Percentiles rank a stretch among this genome's conserved stretches.
Evolutionary conservation across 1,139 yeast species (phyloP).

Genomic region (Geotrichum histeridarum): DNA sequence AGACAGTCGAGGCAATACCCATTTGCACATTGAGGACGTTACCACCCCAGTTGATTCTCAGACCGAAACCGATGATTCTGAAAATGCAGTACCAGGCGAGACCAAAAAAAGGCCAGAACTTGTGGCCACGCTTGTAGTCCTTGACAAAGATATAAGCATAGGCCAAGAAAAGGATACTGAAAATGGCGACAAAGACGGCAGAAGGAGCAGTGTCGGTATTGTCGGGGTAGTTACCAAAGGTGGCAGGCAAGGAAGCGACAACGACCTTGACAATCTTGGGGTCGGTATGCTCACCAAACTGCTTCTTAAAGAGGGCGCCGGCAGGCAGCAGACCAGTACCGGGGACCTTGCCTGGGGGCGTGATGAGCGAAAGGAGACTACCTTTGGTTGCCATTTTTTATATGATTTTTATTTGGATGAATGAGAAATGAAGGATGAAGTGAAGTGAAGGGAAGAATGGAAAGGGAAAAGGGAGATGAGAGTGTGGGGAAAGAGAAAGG

Average conservation of each 20-base stretch:
- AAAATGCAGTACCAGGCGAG: conserved; percentile 51
- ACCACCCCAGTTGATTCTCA: conserved; percentile 56
- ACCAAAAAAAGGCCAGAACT: conserved; percentile 54
- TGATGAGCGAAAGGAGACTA: conserved; percentile 24
- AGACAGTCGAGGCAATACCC: conserved; percentile 60
- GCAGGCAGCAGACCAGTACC: conserved; percentile 24
- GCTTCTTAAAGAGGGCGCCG: conserved; percentile 8
- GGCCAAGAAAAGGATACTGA: conserved; percentile 45
- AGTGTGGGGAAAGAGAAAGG: neutral
- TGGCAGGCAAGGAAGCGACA: conserved; percentile 43
- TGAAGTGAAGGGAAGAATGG: too few species aligned
- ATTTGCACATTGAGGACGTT: conserved; percentile 44
- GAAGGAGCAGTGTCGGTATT: conserved; percentile 55
- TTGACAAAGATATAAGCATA: conserved; percentile 50
- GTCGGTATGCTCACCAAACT: conserved; percentile 14
- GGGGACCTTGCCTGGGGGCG: conserved; percentile 24
- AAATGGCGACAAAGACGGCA: conserved; percentile 54
- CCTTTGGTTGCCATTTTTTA: conserved; percentile 2
- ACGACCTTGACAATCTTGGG: conserved; percentile 27
- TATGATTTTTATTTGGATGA: neutral
- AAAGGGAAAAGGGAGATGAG: neutral
- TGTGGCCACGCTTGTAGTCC: conserved; percentile 57
- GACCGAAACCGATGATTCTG: conserved; percentile 56
- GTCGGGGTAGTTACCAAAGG: conserved; percentile 67
- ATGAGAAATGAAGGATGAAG: too few species aligned